phyloP scores from a whole-genome alignment of 2,329 filamentous ascomycete species.

The Magnaporthiopsis incrustans region DNA sequence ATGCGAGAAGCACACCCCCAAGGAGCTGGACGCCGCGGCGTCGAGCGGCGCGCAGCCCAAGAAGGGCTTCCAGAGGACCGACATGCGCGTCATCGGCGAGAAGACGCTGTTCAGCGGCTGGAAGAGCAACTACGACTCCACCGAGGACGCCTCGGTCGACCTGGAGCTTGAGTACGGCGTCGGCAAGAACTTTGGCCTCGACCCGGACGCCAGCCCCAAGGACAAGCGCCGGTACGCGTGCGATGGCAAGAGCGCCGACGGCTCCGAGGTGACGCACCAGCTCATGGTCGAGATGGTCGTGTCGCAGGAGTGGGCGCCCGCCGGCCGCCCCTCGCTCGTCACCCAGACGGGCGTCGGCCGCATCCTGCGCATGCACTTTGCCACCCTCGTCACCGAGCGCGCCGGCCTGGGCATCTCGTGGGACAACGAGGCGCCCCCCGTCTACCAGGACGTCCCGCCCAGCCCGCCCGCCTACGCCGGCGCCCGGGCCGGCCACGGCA shows the following conservation, averaged over 20 bases:
- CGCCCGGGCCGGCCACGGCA: conserved; percentile 12
- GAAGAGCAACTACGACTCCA: conserved; percentile 60
- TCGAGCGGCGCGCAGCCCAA: conserved; percentile 23
- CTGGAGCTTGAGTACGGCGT: conserved; percentile 76
- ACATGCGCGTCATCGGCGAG: conserved; percentile 69
- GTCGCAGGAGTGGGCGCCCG: conserved; percentile 76
- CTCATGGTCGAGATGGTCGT: conserved; percentile 91
- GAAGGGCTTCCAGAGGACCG: conserved; percentile 67
- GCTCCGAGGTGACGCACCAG: conserved; percentile 73
- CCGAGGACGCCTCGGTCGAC: conserved; percentile 53
- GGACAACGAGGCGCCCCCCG: conserved; percentile 91
- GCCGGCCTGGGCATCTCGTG: conserved; percentile 85
- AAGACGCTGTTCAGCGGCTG: conserved; percentile 80
- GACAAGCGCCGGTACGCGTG: conserved; percentile 53
- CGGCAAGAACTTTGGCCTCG: conserved; percentile 22
- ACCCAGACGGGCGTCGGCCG: conserved; percentile 85
- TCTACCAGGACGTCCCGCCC: conserved; percentile 87
- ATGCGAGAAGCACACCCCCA: conserved; percentile 65
- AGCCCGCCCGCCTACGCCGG: conserved; percentile 66
- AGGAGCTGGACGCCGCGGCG: conserved; percentile 28
- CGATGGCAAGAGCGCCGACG: conserved; percentile 66
- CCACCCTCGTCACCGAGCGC: conserved; percentile 71
- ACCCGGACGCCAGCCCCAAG: not conserved
- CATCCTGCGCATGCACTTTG: conserved; percentile 89
- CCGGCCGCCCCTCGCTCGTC: conserved; percentile 57